Percentiles rank a stretch among this genome's conserved stretches.
phyloP scores from a whole-genome alignment of 1,284 basidiomycete genomes.

The Ceratobasidium sp. region DNA sequence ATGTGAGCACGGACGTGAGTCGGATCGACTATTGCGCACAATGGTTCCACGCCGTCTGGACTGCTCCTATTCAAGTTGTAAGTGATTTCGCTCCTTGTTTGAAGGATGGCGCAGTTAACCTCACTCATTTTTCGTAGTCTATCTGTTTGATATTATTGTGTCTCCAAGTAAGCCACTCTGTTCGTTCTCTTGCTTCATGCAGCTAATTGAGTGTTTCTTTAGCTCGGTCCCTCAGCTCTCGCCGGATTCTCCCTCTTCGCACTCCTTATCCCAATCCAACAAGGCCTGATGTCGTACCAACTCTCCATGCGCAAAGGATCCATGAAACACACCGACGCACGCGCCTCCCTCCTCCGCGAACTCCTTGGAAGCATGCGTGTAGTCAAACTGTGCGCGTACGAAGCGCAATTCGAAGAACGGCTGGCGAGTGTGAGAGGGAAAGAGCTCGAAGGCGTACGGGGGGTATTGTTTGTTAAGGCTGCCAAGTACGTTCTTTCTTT shows the following conservation, averaged over 20 bases:
- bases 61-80: slow-evolving; percentile 73
- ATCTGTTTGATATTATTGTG: slow-evolving; percentile 73
- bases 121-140: slow-evolving; percentile 35
- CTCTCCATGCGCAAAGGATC: slow-evolving; percentile 76
- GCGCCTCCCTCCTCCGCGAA: slow-evolving; percentile 84
- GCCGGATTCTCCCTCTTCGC: slow-evolving; percentile 83
- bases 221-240: slow-evolving; percentile 82
- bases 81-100: background rate
- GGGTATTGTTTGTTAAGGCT: slow-evolving; percentile 72
- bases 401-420: slow-evolving; percentile 30
- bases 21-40: slow-evolving; percentile 61
- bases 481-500: slow-evolving; percentile 66
- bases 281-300: slow-evolving; percentile 76
- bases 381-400: slow-evolving; percentile 47
- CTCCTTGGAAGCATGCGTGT: slow-evolving; percentile 72
- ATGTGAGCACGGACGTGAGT: slow-evolving; percentile 78
- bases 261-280: slow-evolving; percentile 76
- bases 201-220: too few relatives aligned
- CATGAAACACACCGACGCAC: slow-evolving; percentile 87
- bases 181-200: slow-evolving; percentile 23
- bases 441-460: slow-evolving; percentile 69
- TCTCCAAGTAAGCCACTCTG: slow-evolving; percentile 63
- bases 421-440: slow-evolving; percentile 60
- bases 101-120: background rate
- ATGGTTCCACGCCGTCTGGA: slow-evolving; percentile 76